Conservation (phyloP, 768 basidiomycete species). For the Panaeolus cyanescens region DNA sequence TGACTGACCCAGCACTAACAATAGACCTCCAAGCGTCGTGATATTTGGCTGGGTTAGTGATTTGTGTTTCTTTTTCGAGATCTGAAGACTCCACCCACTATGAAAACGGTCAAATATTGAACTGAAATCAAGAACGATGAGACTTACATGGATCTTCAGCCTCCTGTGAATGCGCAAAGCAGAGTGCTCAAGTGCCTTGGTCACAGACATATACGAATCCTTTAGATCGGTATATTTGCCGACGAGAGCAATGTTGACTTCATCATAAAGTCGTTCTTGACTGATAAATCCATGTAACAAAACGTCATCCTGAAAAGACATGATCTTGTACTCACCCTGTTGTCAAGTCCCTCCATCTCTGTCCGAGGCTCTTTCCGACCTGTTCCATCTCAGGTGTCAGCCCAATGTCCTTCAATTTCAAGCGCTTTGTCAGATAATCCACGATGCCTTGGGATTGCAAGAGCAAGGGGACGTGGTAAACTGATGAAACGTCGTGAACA, state of each 20-base stretch:
- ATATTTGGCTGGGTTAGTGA: slow-evolving; percentile 80
- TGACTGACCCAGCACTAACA: slow-evolving; percentile 80
- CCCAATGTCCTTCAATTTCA: slow-evolving; percentile 53
- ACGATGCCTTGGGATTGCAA: slow-evolving; percentile 93
- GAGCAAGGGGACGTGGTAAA: slow-evolving; percentile 95
- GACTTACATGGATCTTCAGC: slow-evolving; percentile 73
- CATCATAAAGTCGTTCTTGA: slow-evolving; percentile 92
- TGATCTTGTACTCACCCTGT: slow-evolving; percentile 53
- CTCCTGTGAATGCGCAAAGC: slow-evolving; percentile 90
- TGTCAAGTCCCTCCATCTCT: slow-evolving; percentile 84
- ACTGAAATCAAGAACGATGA: slow-evolving; percentile 1
- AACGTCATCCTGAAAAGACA: background rate
- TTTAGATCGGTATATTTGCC: slow-evolving; percentile 97
- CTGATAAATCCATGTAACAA: slow-evolving; percentile 39
- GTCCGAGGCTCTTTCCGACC: slow-evolving; percentile 65
- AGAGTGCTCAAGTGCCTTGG: slow-evolving; percentile 95
- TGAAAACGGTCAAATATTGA: background rate
- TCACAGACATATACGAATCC: slow-evolving; percentile 98
- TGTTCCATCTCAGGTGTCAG: slow-evolving; percentile 50
- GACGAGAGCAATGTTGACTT: slow-evolving; percentile 87
- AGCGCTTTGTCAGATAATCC: slow-evolving; percentile 75
- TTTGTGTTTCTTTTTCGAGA: slow-evolving; percentile 80
- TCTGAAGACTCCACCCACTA: slow-evolving; percentile 98
- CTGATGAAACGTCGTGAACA: slow-evolving; percentile 94
- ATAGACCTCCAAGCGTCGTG: slow-evolving; percentile 95